Evolutionary conservation across 1,139 yeast genomes (phyloP), one percentile per base, ranked within the genome.

Genomic region (Blastobotrys malaysiensis): DNA sequence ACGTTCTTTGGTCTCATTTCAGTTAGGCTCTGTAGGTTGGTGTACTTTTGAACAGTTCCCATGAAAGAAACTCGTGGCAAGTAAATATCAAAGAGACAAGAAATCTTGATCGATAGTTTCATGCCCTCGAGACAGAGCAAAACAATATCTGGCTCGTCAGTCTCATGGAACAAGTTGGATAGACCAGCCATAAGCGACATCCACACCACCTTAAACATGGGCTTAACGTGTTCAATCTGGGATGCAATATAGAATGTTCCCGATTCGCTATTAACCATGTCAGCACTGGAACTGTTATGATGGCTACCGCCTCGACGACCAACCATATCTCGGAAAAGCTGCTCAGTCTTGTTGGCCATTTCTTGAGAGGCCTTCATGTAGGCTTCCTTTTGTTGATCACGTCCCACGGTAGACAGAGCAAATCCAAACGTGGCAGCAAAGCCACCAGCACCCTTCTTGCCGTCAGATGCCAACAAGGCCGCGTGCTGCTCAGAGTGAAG

Each of bases 101-200:
- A 82, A 55, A 95, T 86, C 50, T 86, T 82, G 53, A 90, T 84
- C 0, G 97, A 84, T 49, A 89, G 73, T 64, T 85, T 84, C 61
- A 93, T 81, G 9, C 98, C 99, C 61, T 88, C 96, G 56, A 95
- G 75, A 63, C 97, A 86, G 5, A 79, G 70, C 55, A 76, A 78
- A n/a, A 87, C 78, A 4, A 88, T 81, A 51, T 84, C 93, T 14
- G 78, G 77, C 61, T 90, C 97, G 59, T 88, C 95, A 58, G 86
- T 84, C 57, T 88, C 96, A 67, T 87, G 90, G 72, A 91, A 89
- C 3, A 97, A 95, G 2, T 95, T 95, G 0, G 97, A 89, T 52
- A 95, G 77, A 0, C 96, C 97, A 5, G 97, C 99, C 61, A 95
- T 76, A 52, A 93, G 81, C 0, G 97, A 89, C 97, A 93, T 90